These are phyloP conservation scores for Annulohypoxylon maeteangense DNA, from an alignment of 495 filamentous ascomycete species.

Conservation along the genomic window DNA sequence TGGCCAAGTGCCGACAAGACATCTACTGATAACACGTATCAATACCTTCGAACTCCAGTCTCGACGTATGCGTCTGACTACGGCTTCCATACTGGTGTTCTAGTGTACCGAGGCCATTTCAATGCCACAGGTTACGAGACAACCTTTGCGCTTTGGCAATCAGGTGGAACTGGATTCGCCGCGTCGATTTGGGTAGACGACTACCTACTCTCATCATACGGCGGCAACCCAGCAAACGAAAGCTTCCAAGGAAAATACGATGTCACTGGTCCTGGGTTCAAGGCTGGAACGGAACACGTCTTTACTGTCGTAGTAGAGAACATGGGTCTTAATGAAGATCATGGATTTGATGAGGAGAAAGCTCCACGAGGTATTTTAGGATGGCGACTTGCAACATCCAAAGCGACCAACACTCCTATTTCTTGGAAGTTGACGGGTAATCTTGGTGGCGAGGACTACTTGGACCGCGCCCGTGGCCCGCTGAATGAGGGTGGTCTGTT, in stretches of 20 bases:
- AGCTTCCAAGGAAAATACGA: conserved; percentile 65
- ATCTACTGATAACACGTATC: conserved; percentile 66
- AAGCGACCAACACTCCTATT: conserved; percentile 57
- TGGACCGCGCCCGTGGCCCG: conserved; percentile 72
- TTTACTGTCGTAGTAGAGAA: conserved; percentile 79
- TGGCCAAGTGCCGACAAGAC: conserved; percentile 69
- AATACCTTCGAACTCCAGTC: conserved; percentile 67
- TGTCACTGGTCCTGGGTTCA: conserved; percentile 60
- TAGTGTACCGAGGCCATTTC: conserved; percentile 80
- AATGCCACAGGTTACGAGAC: conserved; percentile 70
- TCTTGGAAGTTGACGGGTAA: conserved; percentile 84
- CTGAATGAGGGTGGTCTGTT: conserved; percentile 81
- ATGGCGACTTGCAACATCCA: conserved; percentile 61
- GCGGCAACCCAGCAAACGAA: conserved; percentile 58
- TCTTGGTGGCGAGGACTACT: conserved; percentile 76
- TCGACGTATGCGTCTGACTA: conserved; percentile 79
- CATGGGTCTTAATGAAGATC: conserved; percentile 75
- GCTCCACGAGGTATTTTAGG: conserved; percentile 74
- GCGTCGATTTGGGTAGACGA: conserved; percentile 67
- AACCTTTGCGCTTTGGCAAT: conserved; percentile 64
- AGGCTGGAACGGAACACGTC: conserved; percentile 64
- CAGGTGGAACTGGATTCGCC: conserved; percentile 72
- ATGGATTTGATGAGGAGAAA: conserved; percentile 72
- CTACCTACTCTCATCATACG: conserved; percentile 65
- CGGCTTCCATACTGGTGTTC: conserved; percentile 74